phyloP scores from a whole-genome alignment of 2,329 filamentous ascomycete genomes.

The Clarireedia paspali region DNA sequence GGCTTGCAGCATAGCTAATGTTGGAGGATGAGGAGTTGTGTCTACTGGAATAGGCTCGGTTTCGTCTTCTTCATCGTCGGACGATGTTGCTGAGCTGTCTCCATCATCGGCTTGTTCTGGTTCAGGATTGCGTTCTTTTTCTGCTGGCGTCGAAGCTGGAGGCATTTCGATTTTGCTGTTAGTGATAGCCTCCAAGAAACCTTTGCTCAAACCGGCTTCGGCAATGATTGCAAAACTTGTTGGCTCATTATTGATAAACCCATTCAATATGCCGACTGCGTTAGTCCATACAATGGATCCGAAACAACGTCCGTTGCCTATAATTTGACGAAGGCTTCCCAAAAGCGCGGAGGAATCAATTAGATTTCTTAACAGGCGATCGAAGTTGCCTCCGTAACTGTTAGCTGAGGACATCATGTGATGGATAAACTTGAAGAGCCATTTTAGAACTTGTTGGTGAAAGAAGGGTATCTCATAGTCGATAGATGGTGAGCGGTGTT shows the following conservation, averaged over 20 bases:
- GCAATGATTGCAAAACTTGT: constrained; percentile 95
- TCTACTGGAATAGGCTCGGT: constrained; percentile 32
- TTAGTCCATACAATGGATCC: constrained; percentile 96
- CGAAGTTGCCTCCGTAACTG: constrained; percentile 68
- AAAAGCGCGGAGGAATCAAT: constrained; percentile 88
- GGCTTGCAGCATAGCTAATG: constrained; percentile 40
- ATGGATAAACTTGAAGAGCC: constrained; percentile 91
- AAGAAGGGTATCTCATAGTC: constrained; percentile 93
- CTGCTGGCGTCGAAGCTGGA: constrained; percentile 22
- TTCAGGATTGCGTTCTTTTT: constrained; percentile 3
- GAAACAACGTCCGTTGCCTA: constrained; percentile 71
- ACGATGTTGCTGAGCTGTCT: constrained; percentile 4
- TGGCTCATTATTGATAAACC: constrained; percentile 97
- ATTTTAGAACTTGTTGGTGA: constrained; percentile 87
- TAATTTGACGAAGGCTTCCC: constrained; percentile 69
- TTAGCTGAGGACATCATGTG: constrained; percentile 82
- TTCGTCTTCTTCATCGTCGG: constrained; percentile 27
- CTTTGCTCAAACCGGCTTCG: constrained; percentile 84
- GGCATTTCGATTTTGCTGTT: constrained; percentile 34
- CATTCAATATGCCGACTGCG: constrained; percentile 82
- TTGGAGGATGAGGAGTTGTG: constrained; percentile 44
- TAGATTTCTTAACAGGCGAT: constrained; percentile 82
- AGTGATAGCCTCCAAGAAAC: constrained; percentile 76
- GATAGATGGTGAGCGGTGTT: constrained; percentile 71
- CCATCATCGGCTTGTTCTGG: background rate